Evolutionary conservation across 1,284 basidiomycete species (phyloP), one percentile per base, ranked within the genome.

Genomic region (Ustilago trichophora): DNA sequence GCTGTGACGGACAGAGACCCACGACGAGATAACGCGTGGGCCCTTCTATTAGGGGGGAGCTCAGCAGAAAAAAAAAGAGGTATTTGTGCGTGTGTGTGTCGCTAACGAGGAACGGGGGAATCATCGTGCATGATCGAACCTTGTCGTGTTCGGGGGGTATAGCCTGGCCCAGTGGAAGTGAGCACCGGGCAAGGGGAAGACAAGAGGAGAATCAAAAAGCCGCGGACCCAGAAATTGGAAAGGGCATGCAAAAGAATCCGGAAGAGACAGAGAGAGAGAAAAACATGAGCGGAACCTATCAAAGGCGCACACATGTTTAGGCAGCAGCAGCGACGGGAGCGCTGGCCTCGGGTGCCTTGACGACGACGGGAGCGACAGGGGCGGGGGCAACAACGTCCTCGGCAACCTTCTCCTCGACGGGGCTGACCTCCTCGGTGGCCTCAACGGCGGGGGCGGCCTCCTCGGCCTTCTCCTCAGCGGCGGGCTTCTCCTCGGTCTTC

Each of bases 61-160:
- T n/a, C n/a, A n/a, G n/a, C n/a, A n/a, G 44, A 41, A 43, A 31
- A 24, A 25, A 22, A 13, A 16, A 45, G 29, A 52, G 53, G 54
- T 64, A 64, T 64, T 7, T 8, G 27, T 29, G 27, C 27, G 27
- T 8, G 27, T 29, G 27, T 29, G 27, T 29, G 53, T 63, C 45
- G 59, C 52, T 45, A n/a, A n/a, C 12, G 15, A 13, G 38, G 45
- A 37, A 43, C 49, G 36, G 43, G 63, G 63, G 56, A 67, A 67
- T 67, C 64, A 67, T 50, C 29, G 56, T 67, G 64, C 64, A 58
- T 51, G 57, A 48, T 55, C 55, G 62, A 65, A 65, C 62, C 55
- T 65, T 54, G 62, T 65, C 55, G 47, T 54, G 55, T 65, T 65
- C 62, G 62, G 29, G 33, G 60, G 64, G 64, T 67, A 67, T 67